Base-by-base conservation (phyloP, 2,329 filamentous ascomycete genomes). In the Ophiostoma australiae region DNA sequence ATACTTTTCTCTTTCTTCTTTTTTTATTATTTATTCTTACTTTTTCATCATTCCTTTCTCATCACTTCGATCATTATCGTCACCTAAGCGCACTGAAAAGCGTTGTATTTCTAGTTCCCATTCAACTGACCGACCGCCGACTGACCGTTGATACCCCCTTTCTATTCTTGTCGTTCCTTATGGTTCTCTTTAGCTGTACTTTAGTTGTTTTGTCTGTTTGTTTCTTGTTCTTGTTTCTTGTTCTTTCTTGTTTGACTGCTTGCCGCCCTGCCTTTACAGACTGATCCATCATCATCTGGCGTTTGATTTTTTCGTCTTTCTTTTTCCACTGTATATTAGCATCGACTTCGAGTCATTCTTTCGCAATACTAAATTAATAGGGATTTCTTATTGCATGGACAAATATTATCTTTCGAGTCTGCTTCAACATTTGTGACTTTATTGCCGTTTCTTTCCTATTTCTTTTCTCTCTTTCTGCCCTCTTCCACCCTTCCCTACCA, bases 121-220 rank as follows among this genome's bases (percentile, higher is more conserved):
- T 33, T 67, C 66, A 67, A 67, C 66, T 31, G 66, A 67, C 66
- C 66, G 66, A 67, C 65, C 63, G 63, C 63, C 65, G 65, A 15
- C 65, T 41, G 65, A 67, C 66, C 66, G 66, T 67, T 67, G 66
- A 67, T 67, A 67, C 66, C 66, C 65, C 65, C 63, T 23, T 39
- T 39, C 63, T 23, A 63, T 66, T 66, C 63, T 39, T 66, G 17
- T 66, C 33, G 39, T 37, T 65, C 31, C 20, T 65, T 39, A 35
- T 58, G 52, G 27, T 4, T 65, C 61, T 65, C 33, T 39, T 39
- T 17, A 15, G 6, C 65, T 44, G 35, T 41, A 27, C n/a, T 41
- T 67, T 41, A 37, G 27, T 44, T 15, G 11, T 41, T 39, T 66
- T 39, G 15, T 33, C 6, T 37, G 8, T 39, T 17, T 39, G 8